A percentile compares a stretch with the other conserved stretches of the same genome.
Conservation (phyloP, 2,329 filamentous ascomycete species). For the Aspergillus quadrilineatus region DNA sequence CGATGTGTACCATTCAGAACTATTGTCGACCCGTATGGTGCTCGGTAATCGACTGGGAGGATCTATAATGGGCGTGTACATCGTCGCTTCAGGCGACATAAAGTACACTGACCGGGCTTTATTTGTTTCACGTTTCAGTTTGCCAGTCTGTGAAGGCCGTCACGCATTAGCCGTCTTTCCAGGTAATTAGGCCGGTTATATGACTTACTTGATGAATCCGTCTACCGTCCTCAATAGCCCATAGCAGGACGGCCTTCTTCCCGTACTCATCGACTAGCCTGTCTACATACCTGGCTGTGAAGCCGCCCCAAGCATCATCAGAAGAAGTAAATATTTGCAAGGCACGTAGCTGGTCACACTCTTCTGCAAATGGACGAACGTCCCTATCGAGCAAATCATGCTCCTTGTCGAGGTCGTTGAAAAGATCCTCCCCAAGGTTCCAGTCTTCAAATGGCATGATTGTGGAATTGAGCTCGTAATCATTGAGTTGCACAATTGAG, state of each 20-base stretch:
- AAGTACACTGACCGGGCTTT: slow-evolving; percentile 69
- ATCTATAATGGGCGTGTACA: slow-evolving; percentile 73
- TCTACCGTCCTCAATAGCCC: slow-evolving; percentile 70
- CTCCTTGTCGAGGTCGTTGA: slow-evolving; percentile 69
- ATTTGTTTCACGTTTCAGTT: slow-evolving; percentile 68
- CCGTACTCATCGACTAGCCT: slow-evolving; percentile 84
- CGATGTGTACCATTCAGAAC: slow-evolving; percentile 75
- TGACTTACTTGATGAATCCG: slow-evolving; percentile 55
- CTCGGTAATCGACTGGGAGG: slow-evolving; percentile 57
- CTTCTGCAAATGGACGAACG: slow-evolving; percentile 81
- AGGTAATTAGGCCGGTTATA: background rate
- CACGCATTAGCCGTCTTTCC: background rate
- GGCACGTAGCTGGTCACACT: slow-evolving; percentile 88
- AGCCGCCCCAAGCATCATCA: slow-evolving; percentile 81
- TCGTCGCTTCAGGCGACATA: slow-evolving; percentile 68
- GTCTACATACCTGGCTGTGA: slow-evolving; percentile 71
- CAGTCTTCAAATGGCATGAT: slow-evolving; percentile 81
- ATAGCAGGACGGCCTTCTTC: slow-evolving; percentile 82
- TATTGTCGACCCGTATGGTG: slow-evolving; percentile 60
- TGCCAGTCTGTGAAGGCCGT: slow-evolving; percentile 48
- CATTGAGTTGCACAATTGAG: slow-evolving; percentile 81
- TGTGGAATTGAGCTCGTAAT: slow-evolving; percentile 78
- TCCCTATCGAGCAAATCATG: slow-evolving; percentile 90
- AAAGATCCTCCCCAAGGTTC: slow-evolving; percentile 72
- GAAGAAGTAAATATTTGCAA: slow-evolving; percentile 72